Evolutionary conservation across 306 rosid genomes (phyloP).

Genomic region (Elaeagnus macrophylla): DNA sequence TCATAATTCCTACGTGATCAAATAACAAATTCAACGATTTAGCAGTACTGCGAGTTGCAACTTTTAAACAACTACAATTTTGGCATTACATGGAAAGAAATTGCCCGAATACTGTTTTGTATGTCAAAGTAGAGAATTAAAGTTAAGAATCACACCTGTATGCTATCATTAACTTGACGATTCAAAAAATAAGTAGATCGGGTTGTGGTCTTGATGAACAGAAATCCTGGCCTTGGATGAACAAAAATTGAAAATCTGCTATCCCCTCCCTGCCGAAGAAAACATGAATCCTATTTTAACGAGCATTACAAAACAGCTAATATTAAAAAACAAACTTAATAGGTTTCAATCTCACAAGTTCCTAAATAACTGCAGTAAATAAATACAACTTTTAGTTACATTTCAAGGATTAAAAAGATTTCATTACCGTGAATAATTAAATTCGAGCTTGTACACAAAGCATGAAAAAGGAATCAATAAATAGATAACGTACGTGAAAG

Average conservation of each 20-base stretch:
- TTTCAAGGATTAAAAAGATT: too few relatives aligned
- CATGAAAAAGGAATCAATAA: not conserved
- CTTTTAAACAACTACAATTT: too few relatives aligned
- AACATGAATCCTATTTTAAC: conserved; percentile 15
- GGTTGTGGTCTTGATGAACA: conserved; percentile 70
- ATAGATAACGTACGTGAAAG: conserved; percentile 45
- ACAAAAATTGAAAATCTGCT: conserved; percentile 70
- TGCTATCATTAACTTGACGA: conserved; percentile 89
- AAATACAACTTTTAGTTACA: too few relatives aligned
- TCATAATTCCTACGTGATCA: too few relatives aligned
- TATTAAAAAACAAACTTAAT: too few relatives aligned
- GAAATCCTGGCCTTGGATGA: conserved; percentile 91
- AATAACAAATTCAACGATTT: too few relatives aligned
- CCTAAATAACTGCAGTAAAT: too few relatives aligned
- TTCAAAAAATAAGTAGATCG: conserved; percentile 67
- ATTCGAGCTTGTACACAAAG: not conserved
- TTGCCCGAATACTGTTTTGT: not conserved
- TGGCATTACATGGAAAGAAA: not conserved
- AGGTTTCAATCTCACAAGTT: not conserved
- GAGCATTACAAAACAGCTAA: not conserved
- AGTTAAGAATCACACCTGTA: conserved; percentile 55
- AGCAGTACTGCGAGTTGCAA: too few relatives aligned
- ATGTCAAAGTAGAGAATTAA: conserved; percentile 1
- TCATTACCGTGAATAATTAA: not conserved
- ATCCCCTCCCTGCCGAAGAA: conserved; percentile 60